phyloP scores from a whole-genome alignment of 2,329 filamentous ascomycete genomes.

The Periconia macrospinosa region DNA sequence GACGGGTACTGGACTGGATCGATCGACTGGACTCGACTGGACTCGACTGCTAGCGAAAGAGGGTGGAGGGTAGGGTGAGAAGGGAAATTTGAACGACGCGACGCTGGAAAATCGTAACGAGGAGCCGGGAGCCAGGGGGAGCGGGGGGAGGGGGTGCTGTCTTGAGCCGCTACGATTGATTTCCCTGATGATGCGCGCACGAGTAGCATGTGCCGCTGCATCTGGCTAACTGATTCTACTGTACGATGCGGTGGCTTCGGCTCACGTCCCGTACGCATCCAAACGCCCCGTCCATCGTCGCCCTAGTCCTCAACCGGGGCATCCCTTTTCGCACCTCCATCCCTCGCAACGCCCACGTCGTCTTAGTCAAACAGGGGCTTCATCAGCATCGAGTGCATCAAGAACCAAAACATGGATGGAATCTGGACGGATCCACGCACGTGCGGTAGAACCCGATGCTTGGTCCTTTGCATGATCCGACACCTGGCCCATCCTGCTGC shows the following conservation, averaged over 20 bases:
- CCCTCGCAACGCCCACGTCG: too few species aligned
- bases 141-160: not conserved
- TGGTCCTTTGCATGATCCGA: not conserved
- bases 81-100: conserved; percentile 20
- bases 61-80: conserved; percentile 2
- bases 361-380: not conserved
- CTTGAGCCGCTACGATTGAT: not conserved
- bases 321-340: not conserved
- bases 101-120: conserved; percentile 1
- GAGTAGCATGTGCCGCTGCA: too few species aligned
- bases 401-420: too few species aligned
- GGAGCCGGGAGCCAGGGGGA: not conserved
- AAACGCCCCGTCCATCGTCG: not conserved
- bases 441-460: conserved; percentile 1
- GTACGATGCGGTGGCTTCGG: not conserved
- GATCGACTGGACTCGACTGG: not conserved
- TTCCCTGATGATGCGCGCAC: too few species aligned
- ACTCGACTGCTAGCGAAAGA: not conserved
- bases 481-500: too few species aligned
- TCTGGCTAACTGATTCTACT: too few species aligned
- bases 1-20: not conserved
- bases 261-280: not conserved
- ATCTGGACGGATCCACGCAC: not conserved
- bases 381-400: not conserved
- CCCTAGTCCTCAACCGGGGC: not conserved